Base-by-base conservation (phyloP, 768 basidiomycete species). In the Nidularia pulvinata region DNA sequence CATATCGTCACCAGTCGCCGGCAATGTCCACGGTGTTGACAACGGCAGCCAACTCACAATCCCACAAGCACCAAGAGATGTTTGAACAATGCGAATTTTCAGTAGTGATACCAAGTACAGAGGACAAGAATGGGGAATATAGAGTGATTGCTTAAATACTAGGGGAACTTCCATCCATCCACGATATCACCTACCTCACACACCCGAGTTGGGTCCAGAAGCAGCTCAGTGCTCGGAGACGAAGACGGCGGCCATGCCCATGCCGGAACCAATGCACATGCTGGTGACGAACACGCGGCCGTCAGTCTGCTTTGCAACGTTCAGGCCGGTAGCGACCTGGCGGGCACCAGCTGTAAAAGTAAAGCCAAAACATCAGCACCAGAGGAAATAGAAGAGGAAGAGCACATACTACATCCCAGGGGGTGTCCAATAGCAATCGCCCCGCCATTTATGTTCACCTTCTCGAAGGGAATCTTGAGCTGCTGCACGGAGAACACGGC, bases 391-490 rank as follows among this genome's bases (percentile, higher is more conserved):
- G 52, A 49, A 55, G 39, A 53, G n/a, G 45, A 51, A 6, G 44
- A 51, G 25, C 2, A 84, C 87, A 58, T 67, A 88, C 85, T 93
- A 71, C 84, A 86, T 25, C 91, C 93, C 30, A 95, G 84, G 3
- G 94, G 93, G 66, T 95, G 93, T 9, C 93, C 93, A 46, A 95
- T 74, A 22, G 92, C 93, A 58, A 95, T 95, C 7, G 91, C 93
- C 55, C 95, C 94, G 43, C 94, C 95, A 55, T 87, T 80, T 35
- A 88, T 67, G 74, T 96, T 96, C 47, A 96, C 92, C 70, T 92
- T 95, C 61, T 84, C 81, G 55, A 76, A 80, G 2, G 85, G 81
- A 57, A 95, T 82, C 22, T 83, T 83, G 50, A 96, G 69, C 58
- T 83, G 80, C 58, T 90, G 71, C 32, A 94, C 68, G 46, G 74